A percentile compares a stretch with the other conserved stretches of the same genome.
These are phyloP conservation scores for Phytophthora ohioensis DNA, from an alignment of 352 stramenopile genomes.

Conservation along the genomic window DNA sequence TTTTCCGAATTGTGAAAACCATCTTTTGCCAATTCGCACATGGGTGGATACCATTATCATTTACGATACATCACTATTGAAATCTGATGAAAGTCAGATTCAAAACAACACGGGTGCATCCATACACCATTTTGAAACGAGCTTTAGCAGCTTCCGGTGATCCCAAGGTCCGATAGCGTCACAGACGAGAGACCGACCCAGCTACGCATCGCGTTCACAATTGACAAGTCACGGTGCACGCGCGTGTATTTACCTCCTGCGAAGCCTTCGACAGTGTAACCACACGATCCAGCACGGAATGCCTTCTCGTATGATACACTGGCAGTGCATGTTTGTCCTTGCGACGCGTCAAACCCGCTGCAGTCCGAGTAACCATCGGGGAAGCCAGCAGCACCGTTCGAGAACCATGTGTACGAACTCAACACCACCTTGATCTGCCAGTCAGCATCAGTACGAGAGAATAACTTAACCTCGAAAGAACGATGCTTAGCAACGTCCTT, in stretches of 20 bases:
- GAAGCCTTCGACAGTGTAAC: constrained; percentile 67
- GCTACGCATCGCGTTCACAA: constrained; percentile 72
- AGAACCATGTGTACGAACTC: constrained; percentile 69
- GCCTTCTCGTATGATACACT: constrained; percentile 63
- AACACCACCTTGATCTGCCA: constrained; percentile 76
- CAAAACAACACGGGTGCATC: background rate
- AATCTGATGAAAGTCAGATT: background rate
- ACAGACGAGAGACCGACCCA: constrained; percentile 57
- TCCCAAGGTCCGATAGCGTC: constrained; percentile 43
- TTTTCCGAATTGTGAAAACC: no score
- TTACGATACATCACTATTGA: background rate
- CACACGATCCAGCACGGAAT: constrained; percentile 58
- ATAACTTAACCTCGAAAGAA: constrained; percentile 68
- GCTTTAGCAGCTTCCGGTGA: constrained; percentile 49
- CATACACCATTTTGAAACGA: background rate
- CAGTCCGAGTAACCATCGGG: constrained; percentile 64
- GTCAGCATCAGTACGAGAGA: constrained; percentile 60
- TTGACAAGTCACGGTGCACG: constrained; percentile 70
- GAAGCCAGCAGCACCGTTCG: constrained; percentile 61
- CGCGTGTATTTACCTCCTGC: constrained; percentile 69
- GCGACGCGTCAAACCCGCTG: constrained; percentile 44
- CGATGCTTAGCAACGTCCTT: constrained; percentile 61
- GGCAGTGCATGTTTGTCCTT: constrained; percentile 40
- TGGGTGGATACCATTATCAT: no score
- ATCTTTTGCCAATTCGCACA: no score